These are phyloP conservation scores for Leptographium lundbergii DNA, from an alignment of 2,329 filamentous ascomycete species.

Conservation along the genomic window DNA sequence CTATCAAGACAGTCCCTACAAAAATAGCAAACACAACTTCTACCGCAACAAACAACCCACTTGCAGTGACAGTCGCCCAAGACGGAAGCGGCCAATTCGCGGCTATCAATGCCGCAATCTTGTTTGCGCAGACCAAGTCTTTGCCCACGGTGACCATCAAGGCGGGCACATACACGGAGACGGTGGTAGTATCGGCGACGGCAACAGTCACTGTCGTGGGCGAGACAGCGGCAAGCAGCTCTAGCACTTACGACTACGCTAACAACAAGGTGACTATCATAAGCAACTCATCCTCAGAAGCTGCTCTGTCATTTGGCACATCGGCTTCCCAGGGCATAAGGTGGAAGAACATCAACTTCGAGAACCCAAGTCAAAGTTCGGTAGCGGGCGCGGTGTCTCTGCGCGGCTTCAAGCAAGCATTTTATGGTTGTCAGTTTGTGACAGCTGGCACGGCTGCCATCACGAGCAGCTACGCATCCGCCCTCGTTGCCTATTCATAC, in stretches of 20 bases:
- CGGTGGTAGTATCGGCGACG: slow-evolving; percentile 25
- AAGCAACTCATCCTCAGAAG: slow-evolving; percentile 16
- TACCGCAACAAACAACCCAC: neutral
- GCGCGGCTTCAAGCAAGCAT: slow-evolving; percentile 25
- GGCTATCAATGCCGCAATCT: slow-evolving; percentile 29
- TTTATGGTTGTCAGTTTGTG: slow-evolving; percentile 31
- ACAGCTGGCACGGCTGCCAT: slow-evolving; percentile 20
- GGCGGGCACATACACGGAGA: slow-evolving; percentile 31
- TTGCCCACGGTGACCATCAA: slow-evolving; percentile 30
- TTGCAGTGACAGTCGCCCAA: neutral
- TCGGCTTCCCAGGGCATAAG: slow-evolving; percentile 18
- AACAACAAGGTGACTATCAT: slow-evolving; percentile 25
- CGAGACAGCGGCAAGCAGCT: slow-evolving; percentile 14
- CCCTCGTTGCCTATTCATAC: slow-evolving; percentile 29
- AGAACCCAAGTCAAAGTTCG: slow-evolving; percentile 17
- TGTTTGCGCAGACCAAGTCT: slow-evolving; percentile 26
- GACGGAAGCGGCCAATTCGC: slow-evolving; percentile 25
- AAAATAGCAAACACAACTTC: neutral
- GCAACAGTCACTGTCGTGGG: slow-evolving; percentile 29
- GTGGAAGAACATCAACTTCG: slow-evolving; percentile 26
- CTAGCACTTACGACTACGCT: slow-evolving; percentile 15
- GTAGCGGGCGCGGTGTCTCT: slow-evolving; percentile 19
- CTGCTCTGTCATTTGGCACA: slow-evolving; percentile 14
- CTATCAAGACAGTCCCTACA: no score
- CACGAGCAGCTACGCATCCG: slow-evolving; percentile 18